Evolutionary conservation across 257 asterid species (phyloP).

Genomic region (Prunella vulgaris): DNA sequence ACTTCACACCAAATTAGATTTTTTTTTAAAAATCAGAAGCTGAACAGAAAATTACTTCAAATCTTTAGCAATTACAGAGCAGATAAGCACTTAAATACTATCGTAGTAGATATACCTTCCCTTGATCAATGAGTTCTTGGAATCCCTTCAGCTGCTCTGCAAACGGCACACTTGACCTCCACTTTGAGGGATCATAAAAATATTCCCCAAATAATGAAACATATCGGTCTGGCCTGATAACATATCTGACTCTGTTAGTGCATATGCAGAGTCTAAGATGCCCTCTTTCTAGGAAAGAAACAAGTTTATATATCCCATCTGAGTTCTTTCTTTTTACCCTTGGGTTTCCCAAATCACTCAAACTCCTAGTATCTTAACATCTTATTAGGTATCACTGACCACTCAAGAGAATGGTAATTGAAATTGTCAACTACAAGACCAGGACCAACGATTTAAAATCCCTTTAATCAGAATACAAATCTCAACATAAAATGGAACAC

Average conservation of each 20-base stretch:
- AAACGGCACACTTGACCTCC: constrained; percentile 78
- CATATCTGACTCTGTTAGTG: background rate
- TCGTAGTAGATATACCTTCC: constrained; percentile 52
- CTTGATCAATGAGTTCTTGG: constrained; percentile 77
- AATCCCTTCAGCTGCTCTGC: constrained; percentile 79
- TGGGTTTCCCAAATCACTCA: background rate
- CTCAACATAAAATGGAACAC: background rate
- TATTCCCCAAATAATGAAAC: constrained; percentile 76
- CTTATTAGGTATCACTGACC: background rate
- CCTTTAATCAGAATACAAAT: background rate
- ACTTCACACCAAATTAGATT: background rate
- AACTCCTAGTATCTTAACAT: background rate
- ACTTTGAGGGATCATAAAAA: constrained; percentile 63
- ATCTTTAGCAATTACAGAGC: background rate
- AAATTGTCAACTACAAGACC: background rate
- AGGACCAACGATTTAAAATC: background rate
- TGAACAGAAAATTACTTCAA: background rate
- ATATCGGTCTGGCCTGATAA: constrained; percentile 85
- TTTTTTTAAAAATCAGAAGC: background rate
- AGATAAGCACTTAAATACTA: constrained; percentile 16
- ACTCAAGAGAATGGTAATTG: background rate
- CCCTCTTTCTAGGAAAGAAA: background rate
- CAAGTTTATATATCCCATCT: background rate
- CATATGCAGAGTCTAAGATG: background rate
- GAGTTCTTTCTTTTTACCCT: background rate